A percentile compares a stretch with the other conserved stretches of the same genome.
Conservation (phyloP, 139 green algal genomes). For the Chlorella sp. region DNA sequence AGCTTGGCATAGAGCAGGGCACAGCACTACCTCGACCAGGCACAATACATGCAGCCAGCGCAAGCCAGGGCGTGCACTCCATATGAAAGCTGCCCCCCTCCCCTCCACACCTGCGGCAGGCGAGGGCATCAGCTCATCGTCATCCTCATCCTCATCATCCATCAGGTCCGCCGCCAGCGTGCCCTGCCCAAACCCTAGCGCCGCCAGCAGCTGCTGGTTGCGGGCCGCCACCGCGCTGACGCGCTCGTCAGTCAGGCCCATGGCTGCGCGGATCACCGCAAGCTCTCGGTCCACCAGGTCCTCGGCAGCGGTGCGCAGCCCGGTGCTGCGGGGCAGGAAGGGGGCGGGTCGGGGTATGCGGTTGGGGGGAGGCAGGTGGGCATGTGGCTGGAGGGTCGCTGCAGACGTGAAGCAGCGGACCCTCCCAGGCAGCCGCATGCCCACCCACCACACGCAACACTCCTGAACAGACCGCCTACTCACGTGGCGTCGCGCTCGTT, state of each 20-base stretch:
- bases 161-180: conserved; percentile 9
- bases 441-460: background rate
- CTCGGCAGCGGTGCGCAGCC: background rate
- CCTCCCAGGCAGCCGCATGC: background rate
- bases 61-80: no score
- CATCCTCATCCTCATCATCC: background rate
- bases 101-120: no score
- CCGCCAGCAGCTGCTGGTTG: background rate
- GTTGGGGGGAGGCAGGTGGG: background rate
- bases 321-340: background rate
- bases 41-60: no score
- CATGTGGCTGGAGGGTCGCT: background rate
- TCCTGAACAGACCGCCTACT: background rate
- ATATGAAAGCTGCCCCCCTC: no score
- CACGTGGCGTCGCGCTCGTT: background rate
- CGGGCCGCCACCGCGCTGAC: background rate
- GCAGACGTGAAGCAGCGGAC: background rate
- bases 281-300: background rate
- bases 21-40: no score
- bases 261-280: background rate
- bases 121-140: background rate
- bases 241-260: background rate
- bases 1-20: no score
- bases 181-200: conserved; percentile 12
- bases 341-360: background rate